Conservation (phyloP, 164 flowering plant species). For the Annona squamosa region DNA sequence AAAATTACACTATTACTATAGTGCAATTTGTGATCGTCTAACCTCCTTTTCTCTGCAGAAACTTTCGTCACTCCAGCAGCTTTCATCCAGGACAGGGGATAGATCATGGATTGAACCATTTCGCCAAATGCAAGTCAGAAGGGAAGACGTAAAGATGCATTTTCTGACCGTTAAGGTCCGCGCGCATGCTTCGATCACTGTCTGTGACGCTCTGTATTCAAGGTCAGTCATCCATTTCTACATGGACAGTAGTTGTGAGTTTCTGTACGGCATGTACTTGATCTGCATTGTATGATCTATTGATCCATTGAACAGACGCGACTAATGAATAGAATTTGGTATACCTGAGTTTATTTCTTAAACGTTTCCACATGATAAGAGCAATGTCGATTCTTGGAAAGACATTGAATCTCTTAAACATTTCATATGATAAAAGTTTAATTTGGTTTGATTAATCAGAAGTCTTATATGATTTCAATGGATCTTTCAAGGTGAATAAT, state of each 20-base stretch:
- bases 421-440: no score
- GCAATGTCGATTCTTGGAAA: neutral
- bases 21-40: neutral
- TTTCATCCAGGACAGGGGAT: conserved; percentile 39
- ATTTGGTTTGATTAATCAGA: no score
- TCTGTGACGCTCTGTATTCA: conserved; percentile 31
- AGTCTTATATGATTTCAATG: no score
- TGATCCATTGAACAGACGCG: neutral
- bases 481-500: no score
- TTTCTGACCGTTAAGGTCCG: conserved; percentile 27
- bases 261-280: neutral
- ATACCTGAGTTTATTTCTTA: neutral
- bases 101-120: neutral
- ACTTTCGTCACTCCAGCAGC: conserved; percentile 67
- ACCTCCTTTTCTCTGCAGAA: conserved; percentile 68
- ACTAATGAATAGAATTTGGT: neutral
- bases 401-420: neutral
- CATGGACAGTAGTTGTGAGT: neutral
- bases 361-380: neutral
- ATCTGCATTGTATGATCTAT: neutral
- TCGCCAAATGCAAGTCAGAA: conserved; percentile 33
- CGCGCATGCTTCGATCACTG: conserved; percentile 39
- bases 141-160: conserved; percentile 41
- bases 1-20: no score
- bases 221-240: conserved; percentile 39